Evolutionary conservation across 306 rosid genomes (phyloP), one percentile per base, ranked within the genome.

Genomic region (Trichosanthes truncata): DNA sequence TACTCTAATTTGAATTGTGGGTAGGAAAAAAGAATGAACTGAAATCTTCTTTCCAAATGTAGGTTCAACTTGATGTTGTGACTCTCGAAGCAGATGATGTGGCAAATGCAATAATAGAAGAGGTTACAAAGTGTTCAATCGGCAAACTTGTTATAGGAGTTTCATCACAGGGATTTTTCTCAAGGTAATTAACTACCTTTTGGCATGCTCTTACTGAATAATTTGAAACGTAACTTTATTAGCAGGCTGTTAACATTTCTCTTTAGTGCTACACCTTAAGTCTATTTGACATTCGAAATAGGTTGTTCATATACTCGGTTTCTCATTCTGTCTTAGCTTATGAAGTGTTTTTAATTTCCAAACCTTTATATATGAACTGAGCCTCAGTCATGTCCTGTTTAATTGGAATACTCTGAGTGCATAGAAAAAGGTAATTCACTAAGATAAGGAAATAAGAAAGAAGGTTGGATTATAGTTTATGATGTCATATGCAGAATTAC

Each of bases 21-120:
- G 75, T 56, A 31, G 75, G 72, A 52, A 23, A 84, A 57, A 67
- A 78, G 76, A 43, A 57, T 61, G 76, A 68, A 76, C 62, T 14
- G 0, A 49, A 49, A 6, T 20, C 49, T 36, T 7, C 41, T 21
- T 29, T 85, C 68, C 65, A 60, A 79, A 69, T 83, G 53, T 84
- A 96, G 99, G 98, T 96, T 72, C 88, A 89, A 78, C 92, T 87
- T 60, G 97, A 96, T 52, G 80, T 84, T 80, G 87, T 85, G 35
- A 78, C 89, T 77, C 82, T 90, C 63, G 98, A 96, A 91, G 92
- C 99, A 20, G 92, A 91, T 79, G 91, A 90, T 79, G 90, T 96
- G 56, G 89, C 85, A 33, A 69, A 56, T 78, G 93, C 99, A 75
- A 82, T 96, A 56, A 89, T 95, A 20, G 87, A 88, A 84, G 96